Percentiles rank a stretch among this genome's conserved stretches.
Evolutionary conservation across 2,329 filamentous ascomycete species (phyloP).

Genomic region (Alternaria alternata): DNA sequence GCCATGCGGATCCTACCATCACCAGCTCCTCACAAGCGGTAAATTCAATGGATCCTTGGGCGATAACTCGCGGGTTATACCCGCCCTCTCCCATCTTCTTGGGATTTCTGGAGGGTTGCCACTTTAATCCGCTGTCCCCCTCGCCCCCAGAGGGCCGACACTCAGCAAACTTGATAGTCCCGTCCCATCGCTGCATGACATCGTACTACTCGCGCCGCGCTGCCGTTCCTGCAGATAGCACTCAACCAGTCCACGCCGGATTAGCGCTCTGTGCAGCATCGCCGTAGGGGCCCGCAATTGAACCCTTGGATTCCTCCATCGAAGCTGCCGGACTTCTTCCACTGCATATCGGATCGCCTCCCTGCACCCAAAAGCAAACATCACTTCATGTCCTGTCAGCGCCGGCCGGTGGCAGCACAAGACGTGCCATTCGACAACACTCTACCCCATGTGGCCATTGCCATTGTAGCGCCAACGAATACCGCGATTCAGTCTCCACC

Average conservation of each 20-base stretch:
- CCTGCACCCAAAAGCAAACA: slow-evolving; percentile 11
- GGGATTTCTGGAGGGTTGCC: slow-evolving; percentile 5
- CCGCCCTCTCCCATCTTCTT: slow-evolving; percentile 7
- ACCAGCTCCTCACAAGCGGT: slow-evolving; percentile 20
- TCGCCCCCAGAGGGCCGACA: neutral
- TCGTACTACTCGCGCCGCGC: slow-evolving; percentile 11
- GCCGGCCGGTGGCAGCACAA: slow-evolving; percentile 19
- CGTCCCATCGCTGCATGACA: slow-evolving; percentile 8
- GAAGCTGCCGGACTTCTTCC: slow-evolving; percentile 15
- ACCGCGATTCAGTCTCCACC: slow-evolving; percentile 37
- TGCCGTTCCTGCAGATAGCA: slow-evolving; percentile 20
- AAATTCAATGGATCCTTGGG: slow-evolving; percentile 17
- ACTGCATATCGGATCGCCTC: slow-evolving; percentile 19
- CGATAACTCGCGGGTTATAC: slow-evolving; percentile 18
- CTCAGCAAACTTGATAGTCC: neutral
- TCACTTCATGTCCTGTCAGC: slow-evolving; percentile 18
- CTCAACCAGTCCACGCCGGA: slow-evolving; percentile 15
- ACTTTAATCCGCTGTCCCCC: neutral
- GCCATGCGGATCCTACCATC: slow-evolving; percentile 14
- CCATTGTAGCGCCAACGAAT: slow-evolving; percentile 15
- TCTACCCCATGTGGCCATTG: slow-evolving; percentile 15
- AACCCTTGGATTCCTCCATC: slow-evolving; percentile 20
- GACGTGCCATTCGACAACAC: slow-evolving; percentile 19
- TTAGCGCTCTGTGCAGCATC: slow-evolving; percentile 20
- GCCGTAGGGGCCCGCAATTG: slow-evolving; percentile 24